A percentile compares a stretch with the other conserved stretches of the same genome.
phyloP scores from a whole-genome alignment of 2,329 filamentous ascomycete species.

The Trichoderma brevicompactum region DNA sequence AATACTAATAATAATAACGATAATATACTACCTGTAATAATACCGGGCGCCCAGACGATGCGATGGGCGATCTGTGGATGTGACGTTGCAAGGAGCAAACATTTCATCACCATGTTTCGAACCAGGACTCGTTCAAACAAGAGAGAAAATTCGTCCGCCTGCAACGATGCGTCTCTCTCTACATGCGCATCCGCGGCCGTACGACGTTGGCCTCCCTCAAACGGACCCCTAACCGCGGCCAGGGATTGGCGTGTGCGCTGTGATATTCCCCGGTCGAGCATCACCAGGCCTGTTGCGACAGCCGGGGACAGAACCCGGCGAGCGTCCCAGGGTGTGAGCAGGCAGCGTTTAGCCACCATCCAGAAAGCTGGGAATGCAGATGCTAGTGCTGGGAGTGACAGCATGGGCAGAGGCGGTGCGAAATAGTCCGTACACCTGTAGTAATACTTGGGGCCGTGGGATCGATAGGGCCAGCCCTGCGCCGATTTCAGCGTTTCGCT shows the following conservation, averaged over 20 bases:
- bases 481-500: neutral
- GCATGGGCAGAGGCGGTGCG: neutral
- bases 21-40: too few relatives aligned
- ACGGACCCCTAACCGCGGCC: slow-evolving; percentile 12
- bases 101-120: neutral
- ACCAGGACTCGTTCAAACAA: neutral
- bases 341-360: neutral
- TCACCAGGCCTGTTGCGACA: slow-evolving; percentile 7
- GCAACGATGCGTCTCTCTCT: too few relatives aligned
- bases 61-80: neutral
- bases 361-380: slow-evolving; percentile 4
- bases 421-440: too few relatives aligned
- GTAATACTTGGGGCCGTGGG: neutral
- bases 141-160: too few relatives aligned
- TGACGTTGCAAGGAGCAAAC: neutral
- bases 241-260: slow-evolving; percentile 23
- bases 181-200: neutral
- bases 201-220: neutral
- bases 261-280: slow-evolving; percentile 28
- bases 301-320: neutral
- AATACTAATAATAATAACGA: neutral
- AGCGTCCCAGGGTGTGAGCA: neutral
- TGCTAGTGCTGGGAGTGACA: neutral
- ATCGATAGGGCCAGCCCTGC: slow-evolving; percentile 5
- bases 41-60: neutral